Percentiles rank a stretch among this genome's conserved stretches.
Conservation (phyloP, 106 monocot species). For the Acorus calamus region DNA sequence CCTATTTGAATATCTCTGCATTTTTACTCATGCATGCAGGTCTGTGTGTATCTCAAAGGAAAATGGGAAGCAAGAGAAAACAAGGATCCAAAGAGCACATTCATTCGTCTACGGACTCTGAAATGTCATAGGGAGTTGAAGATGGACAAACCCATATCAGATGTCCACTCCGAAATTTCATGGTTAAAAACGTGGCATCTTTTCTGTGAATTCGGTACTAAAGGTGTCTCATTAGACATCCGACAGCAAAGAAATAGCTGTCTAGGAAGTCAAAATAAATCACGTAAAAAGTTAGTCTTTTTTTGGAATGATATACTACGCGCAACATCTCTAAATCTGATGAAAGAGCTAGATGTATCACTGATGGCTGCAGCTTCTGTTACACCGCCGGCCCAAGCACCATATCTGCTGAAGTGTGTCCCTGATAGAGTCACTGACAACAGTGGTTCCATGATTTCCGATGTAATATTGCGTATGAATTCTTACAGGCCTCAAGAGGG, state of each 20-base stretch:
- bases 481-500: conserved; percentile 72
- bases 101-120: conserved; percentile 46
- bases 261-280: conserved; percentile 37
- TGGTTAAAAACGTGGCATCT: conserved; percentile 47
- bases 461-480: conserved; percentile 71
- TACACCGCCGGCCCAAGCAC: conserved; percentile 81
- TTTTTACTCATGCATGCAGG: conserved; percentile 29
- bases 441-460: conserved; percentile 85
- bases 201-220: conserved; percentile 76
- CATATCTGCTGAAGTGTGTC: conserved; percentile 83
- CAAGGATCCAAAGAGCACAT: conserved; percentile 25
- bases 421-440: conserved; percentile 98
- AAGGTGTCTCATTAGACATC: conserved; percentile 51
- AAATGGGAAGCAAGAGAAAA: conserved; percentile 25
- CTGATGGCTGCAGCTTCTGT: conserved; percentile 46
- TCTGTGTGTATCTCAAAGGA: conserved; percentile 70
- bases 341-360: conserved; percentile 25
- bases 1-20: neutral
- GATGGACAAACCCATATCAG: conserved; percentile 25
- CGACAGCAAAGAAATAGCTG: conserved; percentile 25
- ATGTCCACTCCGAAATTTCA: conserved; percentile 43
- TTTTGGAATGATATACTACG: conserved; percentile 81
- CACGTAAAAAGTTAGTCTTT: conserved; percentile 36
- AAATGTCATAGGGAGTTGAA: conserved; percentile 73
- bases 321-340: conserved; percentile 30